Evolutionary conservation across 108 stramenopile genomes (phyloP).

Genomic region (Fragilariopsis cylindrus): DNA sequence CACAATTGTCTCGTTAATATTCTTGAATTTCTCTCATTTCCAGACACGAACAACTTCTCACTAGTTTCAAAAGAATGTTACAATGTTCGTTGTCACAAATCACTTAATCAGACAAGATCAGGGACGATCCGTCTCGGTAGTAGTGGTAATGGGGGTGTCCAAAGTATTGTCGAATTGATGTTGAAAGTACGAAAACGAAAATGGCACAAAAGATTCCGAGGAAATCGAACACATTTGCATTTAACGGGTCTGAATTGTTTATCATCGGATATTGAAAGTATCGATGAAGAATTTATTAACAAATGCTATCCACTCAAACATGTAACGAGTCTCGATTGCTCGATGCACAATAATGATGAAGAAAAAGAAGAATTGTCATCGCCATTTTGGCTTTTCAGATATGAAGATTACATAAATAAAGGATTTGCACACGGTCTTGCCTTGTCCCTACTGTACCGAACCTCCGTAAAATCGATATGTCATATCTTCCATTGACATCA

Average conservation of each 20-base stretch:
- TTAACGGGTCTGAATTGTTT: conserved; percentile 22
- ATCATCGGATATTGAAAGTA: conserved; percentile 30
- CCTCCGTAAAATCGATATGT: conserved; percentile 26
- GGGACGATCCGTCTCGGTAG: conserved; percentile 30
- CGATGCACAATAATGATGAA: conserved; percentile 4
- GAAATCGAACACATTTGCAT: conserved; percentile 30
- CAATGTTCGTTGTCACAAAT: conserved; percentile 20
- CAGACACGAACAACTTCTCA: conserved; percentile 32
- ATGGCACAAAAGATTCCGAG: conserved; percentile 28
- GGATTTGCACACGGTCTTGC: conserved; percentile 37
- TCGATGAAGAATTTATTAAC: conserved; percentile 24
- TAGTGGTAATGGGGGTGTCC: conserved; percentile 4
- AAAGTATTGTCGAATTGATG: conserved; percentile 25
- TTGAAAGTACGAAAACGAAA: conserved; percentile 15
- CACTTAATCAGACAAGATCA: conserved; percentile 29
- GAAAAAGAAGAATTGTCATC: not conserved
- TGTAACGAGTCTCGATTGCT: conserved; percentile 33
- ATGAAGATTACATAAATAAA: conserved; percentile 36
- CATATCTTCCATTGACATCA: conserved; percentile 18
- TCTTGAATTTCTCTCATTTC: conserved; percentile 25
- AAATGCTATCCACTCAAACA: conserved; percentile 20
- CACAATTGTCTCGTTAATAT: conserved; percentile 24
- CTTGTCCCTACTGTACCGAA: conserved; percentile 28
- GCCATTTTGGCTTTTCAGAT: conserved; percentile 24
- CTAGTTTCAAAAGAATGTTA: conserved; percentile 28